phyloP scores from a whole-genome alignment of 306 rosid species.

The Vigna nakashimae region DNA sequence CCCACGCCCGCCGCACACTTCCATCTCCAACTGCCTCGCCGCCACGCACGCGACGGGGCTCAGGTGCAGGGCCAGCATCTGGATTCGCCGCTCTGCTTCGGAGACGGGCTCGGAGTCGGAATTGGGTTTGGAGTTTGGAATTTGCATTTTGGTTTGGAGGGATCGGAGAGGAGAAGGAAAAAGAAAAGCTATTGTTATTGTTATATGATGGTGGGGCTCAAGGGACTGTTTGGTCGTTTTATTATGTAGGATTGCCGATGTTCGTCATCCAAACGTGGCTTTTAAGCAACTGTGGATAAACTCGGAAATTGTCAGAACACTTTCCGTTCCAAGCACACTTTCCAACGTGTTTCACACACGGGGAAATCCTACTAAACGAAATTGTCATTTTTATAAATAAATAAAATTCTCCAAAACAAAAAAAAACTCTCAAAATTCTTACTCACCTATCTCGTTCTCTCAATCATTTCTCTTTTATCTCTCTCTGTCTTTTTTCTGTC shows the following conservation, averaged over 20 bases:
- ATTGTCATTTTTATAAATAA: too few species aligned
- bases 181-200: neutral
- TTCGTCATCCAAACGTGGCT: constrained; percentile 39
- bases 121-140: constrained; percentile 1
- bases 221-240: neutral
- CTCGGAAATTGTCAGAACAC: neutral
- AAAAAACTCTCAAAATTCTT: too few species aligned
- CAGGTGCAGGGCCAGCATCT: constrained; percentile 67
- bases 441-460: too few species aligned
- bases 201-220: neutral
- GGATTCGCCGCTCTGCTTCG: constrained; percentile 61
- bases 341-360: constrained; percentile 8
- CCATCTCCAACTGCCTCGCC: constrained; percentile 40
- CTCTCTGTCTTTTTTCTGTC: too few species aligned
- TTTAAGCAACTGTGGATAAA: constrained; percentile 18
- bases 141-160: neutral
- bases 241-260: neutral
- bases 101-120: too few species aligned
- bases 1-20: constrained; percentile 50
- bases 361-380: too few species aligned
- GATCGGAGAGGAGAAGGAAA: neutral
- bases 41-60: constrained; percentile 39
- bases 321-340: constrained; percentile 47
- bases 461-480: too few species aligned
- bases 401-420: too few species aligned